These are phyloP conservation scores for Delitschia confertaspora DNA, from an alignment of 495 filamentous ascomycete species.

Conservation along the genomic window DNA sequence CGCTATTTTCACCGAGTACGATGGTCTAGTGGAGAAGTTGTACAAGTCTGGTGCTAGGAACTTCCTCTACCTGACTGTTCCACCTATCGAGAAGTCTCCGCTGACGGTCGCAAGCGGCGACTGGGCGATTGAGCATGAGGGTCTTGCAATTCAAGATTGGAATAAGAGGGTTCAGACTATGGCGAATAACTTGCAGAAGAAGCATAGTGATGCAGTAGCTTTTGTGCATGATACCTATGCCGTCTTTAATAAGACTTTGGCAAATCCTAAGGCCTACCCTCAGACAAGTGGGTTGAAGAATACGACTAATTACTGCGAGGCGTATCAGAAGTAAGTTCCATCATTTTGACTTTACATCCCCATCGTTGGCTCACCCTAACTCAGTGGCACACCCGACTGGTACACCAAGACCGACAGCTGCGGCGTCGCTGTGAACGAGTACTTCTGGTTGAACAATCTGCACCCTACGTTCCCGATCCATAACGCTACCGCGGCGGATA, in stretches of 20 bases:
- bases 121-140: conserved; percentile 15
- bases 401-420: conserved; percentile 44
- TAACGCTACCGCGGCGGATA: conserved; percentile 41
- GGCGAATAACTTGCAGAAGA: conserved; percentile 15
- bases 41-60: conserved; percentile 61
- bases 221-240: conserved; percentile 32
- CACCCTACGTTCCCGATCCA: conserved; percentile 55
- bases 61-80: conserved; percentile 68
- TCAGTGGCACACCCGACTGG: conserved; percentile 43
- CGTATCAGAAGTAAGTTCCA: conserved; percentile 46
- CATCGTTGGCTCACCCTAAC: conserved; percentile 9
- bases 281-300: conserved; percentile 42
- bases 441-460: conserved; percentile 55
- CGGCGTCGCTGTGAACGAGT: conserved; percentile 46
- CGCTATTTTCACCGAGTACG: conserved; percentile 51
- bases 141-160: conserved; percentile 25
- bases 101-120: conserved; percentile 32
- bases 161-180: conserved; percentile 26
- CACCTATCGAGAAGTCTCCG: conserved; percentile 60
- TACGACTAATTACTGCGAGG: conserved; percentile 44
- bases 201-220: conserved; percentile 20
- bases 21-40: conserved; percentile 42
- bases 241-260: conserved; percentile 28
- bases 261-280: conserved; percentile 24
- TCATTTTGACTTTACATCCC: not conserved